Evolutionary conservation across 495 filamentous ascomycete genomes (phyloP).

Genomic region (Neohortaea acidophila): DNA sequence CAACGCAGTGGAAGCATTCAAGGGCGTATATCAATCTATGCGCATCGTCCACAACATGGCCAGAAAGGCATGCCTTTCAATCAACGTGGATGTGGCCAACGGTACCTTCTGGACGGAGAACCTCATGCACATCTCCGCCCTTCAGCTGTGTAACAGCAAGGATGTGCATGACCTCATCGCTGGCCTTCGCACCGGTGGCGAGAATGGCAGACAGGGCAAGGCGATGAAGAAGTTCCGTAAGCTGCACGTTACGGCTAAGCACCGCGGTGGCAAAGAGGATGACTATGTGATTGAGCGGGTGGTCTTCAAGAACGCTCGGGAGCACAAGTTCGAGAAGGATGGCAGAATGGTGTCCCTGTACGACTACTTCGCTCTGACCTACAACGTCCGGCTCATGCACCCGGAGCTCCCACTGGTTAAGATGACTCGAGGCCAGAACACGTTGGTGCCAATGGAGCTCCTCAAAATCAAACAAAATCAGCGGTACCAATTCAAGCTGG

Average conservation of each 20-base stretch:
- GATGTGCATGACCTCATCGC: slow-evolving; percentile 15
- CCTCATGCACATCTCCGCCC: slow-evolving; percentile 9
- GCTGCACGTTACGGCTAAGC: slow-evolving; percentile 50
- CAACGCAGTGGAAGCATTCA: slow-evolving; percentile 57
- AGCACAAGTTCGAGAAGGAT: slow-evolving; percentile 43
- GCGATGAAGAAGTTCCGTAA: slow-evolving; percentile 43
- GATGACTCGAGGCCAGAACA: slow-evolving; percentile 39
- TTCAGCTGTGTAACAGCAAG: slow-evolving; percentile 13
- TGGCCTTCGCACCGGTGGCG: slow-evolving; percentile 8
- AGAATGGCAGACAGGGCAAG: slow-evolving; percentile 31
- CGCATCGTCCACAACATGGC: slow-evolving; percentile 38
- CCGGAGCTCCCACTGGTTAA: slow-evolving; percentile 53
- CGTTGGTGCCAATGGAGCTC: slow-evolving; percentile 65
- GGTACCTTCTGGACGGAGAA: slow-evolving; percentile 50
- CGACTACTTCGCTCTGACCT: slow-evolving; percentile 53
- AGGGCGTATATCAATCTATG: slow-evolving; percentile 71
- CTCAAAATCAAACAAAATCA: slow-evolving; percentile 49
- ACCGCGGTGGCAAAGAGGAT: slow-evolving; percentile 31
- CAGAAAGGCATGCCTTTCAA: slow-evolving; percentile 23
- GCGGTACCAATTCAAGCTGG: slow-evolving; percentile 65
- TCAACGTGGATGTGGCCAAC: slow-evolving; percentile 77
- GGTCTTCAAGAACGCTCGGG: slow-evolving; percentile 37
- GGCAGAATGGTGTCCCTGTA: slow-evolving; percentile 38
- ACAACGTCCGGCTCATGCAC: slow-evolving; percentile 40
- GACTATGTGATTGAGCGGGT: slow-evolving; percentile 51